Evolutionary conservation across 306 rosid genomes (phyloP).

Genomic region (Citrullus amarus): DNA sequence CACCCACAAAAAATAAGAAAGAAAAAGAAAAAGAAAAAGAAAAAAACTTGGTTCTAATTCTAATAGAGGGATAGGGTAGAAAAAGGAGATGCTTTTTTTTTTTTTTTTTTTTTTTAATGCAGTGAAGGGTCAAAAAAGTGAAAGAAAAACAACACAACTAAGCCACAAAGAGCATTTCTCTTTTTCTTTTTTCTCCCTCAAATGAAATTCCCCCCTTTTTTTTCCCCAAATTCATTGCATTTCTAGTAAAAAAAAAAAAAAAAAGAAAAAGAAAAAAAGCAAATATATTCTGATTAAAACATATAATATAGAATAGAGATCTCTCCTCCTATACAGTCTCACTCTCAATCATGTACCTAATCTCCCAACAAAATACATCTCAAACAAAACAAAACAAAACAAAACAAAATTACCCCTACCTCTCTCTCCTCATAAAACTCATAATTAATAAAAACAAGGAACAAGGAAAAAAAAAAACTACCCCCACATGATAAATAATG

Average conservation of each 20-base stretch:
- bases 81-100: conserved; percentile 2
- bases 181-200: background rate
- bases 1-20: background rate
- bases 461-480: background rate
- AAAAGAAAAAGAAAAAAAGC: background rate
- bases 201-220: background rate
- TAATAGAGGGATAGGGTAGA: background rate
- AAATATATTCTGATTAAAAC: background rate
- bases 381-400: background rate
- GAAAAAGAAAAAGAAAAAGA: background rate
- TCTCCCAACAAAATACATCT: conserved; percentile 28
- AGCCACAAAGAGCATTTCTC: conserved; percentile 4
- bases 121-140: background rate
- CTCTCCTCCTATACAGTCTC: conserved; percentile 64
- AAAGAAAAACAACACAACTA: background rate
- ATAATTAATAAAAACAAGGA: background rate
- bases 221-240: background rate
- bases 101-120: background rate
- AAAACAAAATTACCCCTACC: background rate
- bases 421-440: background rate
- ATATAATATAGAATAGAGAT: conserved; percentile 13
- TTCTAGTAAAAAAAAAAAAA: background rate
- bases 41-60: background rate
- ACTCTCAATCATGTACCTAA: conserved; percentile 21
- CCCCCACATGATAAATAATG: background rate